A percentile compares a stretch with the other conserved stretches of the same genome.
Conservation (phyloP, 1,139 yeast genomes). For the Candida dubliniensis region DNA sequence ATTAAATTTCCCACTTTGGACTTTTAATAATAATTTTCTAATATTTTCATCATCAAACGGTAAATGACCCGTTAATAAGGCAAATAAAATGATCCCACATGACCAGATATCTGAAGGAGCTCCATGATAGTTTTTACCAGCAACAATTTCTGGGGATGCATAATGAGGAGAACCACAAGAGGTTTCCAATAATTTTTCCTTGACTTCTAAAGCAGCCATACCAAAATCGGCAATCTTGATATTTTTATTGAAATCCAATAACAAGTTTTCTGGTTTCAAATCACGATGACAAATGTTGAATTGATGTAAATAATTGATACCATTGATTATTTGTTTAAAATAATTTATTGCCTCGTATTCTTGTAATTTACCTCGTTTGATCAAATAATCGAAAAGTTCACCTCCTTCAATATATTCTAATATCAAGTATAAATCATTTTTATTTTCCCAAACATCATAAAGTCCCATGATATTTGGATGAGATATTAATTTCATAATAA, state of each 20-base stretch:
- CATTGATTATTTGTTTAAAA: constrained; percentile 88
- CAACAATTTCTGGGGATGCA: constrained; percentile 96
- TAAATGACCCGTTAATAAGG: constrained; percentile 87
- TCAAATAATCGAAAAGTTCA: constrained; percentile 87
- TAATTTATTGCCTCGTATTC: constrained; percentile 89
- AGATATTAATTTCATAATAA: constrained; percentile 84
- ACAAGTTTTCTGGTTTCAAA: constrained; percentile 89
- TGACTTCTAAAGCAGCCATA: constrained; percentile 97
- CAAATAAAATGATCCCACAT: constrained; percentile 93
- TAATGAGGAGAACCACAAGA: constrained; percentile 98
- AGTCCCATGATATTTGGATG: constrained; percentile 95
- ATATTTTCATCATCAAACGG: constrained; percentile 98
- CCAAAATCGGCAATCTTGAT: constrained; percentile 98
- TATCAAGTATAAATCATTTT: constrained; percentile 85
- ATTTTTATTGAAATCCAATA: constrained; percentile 81
- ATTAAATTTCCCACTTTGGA: constrained; percentile 81
- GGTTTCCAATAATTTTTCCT: constrained; percentile 82
- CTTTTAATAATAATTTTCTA: constrained; percentile 79
- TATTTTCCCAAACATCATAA: constrained; percentile 98
- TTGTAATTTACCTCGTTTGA: constrained; percentile 82
- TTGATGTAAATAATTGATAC: constrained; percentile 91
- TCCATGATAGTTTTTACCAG: constrained; percentile 93
- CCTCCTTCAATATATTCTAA: constrained; percentile 98
- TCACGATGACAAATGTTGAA: constrained; percentile 95
- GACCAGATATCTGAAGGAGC: constrained; percentile 99